Percentiles rank a stretch among this genome's conserved stretches.
phyloP scores from a whole-genome alignment of 2,329 filamentous ascomycete species.

The Amauroascus verrucosus region DNA sequence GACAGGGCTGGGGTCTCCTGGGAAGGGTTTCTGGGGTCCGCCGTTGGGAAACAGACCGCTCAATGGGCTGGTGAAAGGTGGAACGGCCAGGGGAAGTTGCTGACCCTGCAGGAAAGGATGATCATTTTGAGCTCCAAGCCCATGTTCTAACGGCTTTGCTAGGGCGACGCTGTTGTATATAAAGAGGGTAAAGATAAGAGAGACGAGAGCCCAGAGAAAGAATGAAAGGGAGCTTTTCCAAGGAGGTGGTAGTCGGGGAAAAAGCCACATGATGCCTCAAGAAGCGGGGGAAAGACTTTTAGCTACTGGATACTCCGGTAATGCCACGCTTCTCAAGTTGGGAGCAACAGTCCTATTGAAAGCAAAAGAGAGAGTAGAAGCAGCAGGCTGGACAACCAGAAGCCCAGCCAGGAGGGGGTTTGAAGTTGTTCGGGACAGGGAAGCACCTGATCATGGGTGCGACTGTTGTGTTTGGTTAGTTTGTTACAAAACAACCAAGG shows the following conservation, averaged over 20 bases:
- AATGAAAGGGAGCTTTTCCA: conserved; percentile 4
- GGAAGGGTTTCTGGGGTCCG: conserved; percentile 18
- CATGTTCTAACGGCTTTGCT: conserved; percentile 20
- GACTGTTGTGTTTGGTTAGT: too few species aligned
- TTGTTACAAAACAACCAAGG: too few species aligned
- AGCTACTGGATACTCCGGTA: background rate
- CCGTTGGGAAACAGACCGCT: conserved; percentile 13
- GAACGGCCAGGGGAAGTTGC: conserved; percentile 13
- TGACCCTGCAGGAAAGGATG: conserved; percentile 14
- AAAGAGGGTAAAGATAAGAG: conserved; percentile 13
- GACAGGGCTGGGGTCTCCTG: conserved; percentile 15
- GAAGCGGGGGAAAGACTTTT: background rate
- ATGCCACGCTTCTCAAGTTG: background rate
- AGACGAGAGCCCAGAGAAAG: conserved; percentile 5
- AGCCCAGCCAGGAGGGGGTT: background rate
- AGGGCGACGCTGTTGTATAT: conserved; percentile 20
- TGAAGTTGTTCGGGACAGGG: too few species aligned
- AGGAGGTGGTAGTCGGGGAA: background rate
- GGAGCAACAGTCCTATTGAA: background rate
- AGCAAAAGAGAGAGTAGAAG: background rate
- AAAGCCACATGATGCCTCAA: background rate
- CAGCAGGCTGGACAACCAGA: background rate
- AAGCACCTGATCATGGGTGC: too few species aligned
- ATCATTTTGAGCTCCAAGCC: conserved; percentile 18
- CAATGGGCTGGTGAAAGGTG: conserved; percentile 11